A percentile compares a stretch with the other conserved stretches of the same genome.
Conservation (phyloP, 163 green algal genomes). For the Prototheca wickerhamii region DNA sequence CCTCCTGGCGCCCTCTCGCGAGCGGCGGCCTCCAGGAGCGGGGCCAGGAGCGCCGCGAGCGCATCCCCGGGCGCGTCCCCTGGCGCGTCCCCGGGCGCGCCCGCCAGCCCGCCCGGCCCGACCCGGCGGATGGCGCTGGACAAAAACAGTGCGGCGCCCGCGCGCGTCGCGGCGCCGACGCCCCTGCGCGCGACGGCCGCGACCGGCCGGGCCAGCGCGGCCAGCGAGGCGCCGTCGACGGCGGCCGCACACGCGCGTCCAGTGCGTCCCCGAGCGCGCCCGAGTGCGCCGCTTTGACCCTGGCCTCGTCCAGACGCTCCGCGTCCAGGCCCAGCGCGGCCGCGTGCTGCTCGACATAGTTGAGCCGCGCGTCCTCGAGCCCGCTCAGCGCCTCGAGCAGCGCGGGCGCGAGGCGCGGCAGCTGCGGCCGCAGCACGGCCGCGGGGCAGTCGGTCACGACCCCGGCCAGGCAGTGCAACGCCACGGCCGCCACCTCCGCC, state of each 20-base stretch:
- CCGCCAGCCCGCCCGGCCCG: background rate
- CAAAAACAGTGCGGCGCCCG: constrained; percentile 66
- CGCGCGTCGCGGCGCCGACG: constrained; percentile 77
- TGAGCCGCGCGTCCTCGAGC: constrained; percentile 67
- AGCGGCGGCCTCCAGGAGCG: constrained; percentile 33
- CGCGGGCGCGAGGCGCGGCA: constrained; percentile 55
- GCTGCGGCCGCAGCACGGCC: constrained; percentile 48
- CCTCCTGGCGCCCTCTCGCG: constrained; percentile 47
- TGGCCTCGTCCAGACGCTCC: constrained; percentile 55
- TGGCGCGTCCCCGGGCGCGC: too few species aligned
- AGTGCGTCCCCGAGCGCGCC: constrained; percentile 62
- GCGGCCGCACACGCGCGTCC: too few species aligned
- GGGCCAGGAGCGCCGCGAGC: constrained; percentile 24
- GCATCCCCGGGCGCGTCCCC: background rate
- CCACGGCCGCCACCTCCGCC: constrained; percentile 16
- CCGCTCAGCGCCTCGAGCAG: constrained; percentile 77
- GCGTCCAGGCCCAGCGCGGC: constrained; percentile 55
- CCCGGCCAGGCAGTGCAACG: constrained; percentile 52
- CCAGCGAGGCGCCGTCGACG: constrained; percentile 17
- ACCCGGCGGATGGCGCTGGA: constrained; percentile 27
- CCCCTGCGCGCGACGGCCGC: constrained; percentile 45
- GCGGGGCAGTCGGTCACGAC: constrained; percentile 43
- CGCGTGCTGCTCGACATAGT: constrained; percentile 87
- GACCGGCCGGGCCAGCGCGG: constrained; percentile 44
- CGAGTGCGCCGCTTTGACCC: constrained; percentile 44